Evolutionary conservation across 2,329 filamentous ascomycete species (phyloP), one percentile per base, ranked within the genome.

Genomic region (Colletotrichum simmondsii): DNA sequence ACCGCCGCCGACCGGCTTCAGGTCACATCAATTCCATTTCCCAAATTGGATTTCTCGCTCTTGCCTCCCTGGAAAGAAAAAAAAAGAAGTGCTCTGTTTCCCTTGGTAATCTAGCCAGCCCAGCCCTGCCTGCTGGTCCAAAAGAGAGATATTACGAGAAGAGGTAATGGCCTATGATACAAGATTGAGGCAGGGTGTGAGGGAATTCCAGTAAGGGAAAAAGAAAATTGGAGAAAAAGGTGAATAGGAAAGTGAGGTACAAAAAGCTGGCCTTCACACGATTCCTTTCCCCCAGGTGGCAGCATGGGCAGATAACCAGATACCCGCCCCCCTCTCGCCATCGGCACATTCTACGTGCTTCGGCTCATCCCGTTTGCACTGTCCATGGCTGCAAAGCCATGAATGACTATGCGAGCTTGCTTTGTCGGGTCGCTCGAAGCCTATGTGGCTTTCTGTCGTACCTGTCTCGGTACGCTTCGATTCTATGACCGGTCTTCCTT

Each of bases 141-240:
- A 61, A 61, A 61, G 52, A 28, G 46, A 32, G 57, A 24, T 26
- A 68, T 42, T 60, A 61, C 32, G 26, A 59, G 59, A 62, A 57
- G 59, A 68, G 24, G 60, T 53, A 58, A 24, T 28, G 56, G 46
- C 35, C 24, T 61, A 61, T 71, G 56, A 71, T 61, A 71, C 68
- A 71, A 66, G 24, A 65, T 61, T 49, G 59, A 46, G 54, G 59
- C 37, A 28, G 28, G 54, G 12, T 16, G 28, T 26, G 16, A 22
- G 24, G 30, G 35, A 57, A n/a, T 16, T 24, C 22, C 54, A 65
- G 19, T 28, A 12, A 19, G 24, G 10, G 24, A 11, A 42, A 52
- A 42, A 56, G 32, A 22, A 56, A 42, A 57, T 22, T 28, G 37
- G 24, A 22, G 52, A 2, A 22, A 54, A 24, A 26, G 16, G n/a